Conservation (phyloP, 2,329 filamentous ascomycete species). For the Exophiala alcalophila region DNA sequence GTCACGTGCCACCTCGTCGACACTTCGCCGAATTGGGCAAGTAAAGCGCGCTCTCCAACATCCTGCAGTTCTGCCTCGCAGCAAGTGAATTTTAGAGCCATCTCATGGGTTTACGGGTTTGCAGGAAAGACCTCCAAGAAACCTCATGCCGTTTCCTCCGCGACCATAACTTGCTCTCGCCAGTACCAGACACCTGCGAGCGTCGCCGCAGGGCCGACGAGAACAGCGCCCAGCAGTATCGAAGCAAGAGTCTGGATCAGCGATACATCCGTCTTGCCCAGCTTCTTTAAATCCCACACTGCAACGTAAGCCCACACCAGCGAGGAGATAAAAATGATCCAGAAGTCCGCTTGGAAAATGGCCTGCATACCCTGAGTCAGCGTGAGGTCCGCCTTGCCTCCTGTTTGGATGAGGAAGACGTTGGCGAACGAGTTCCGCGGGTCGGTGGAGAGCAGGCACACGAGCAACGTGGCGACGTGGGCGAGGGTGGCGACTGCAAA, state of each 20-base stretch:
- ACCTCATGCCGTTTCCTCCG: not conserved
- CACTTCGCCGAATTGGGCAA: no score
- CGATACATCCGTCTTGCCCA: slow-evolving; percentile 21
- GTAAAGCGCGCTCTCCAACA: no score
- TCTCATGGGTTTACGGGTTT: no score
- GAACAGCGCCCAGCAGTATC: slow-evolving; percentile 17
- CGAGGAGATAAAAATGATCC: slow-evolving; percentile 25
- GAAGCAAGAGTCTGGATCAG: slow-evolving; percentile 1
- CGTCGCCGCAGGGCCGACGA: slow-evolving; percentile 29
- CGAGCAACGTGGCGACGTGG: slow-evolving; percentile 10
- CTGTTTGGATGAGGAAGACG: slow-evolving; percentile 23
- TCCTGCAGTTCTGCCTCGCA: no score
- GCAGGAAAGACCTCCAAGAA: no score
- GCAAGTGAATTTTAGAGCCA: not conserved
- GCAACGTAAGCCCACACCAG: slow-evolving; percentile 28
- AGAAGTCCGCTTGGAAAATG: slow-evolving; percentile 32
- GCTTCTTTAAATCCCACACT: slow-evolving; percentile 29
- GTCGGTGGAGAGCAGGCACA: slow-evolving; percentile 10
- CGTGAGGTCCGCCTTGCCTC: slow-evolving; percentile 6
- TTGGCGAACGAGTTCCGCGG: slow-evolving; percentile 20
- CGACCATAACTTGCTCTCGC: slow-evolving; percentile 22
- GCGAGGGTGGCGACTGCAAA: slow-evolving; percentile 13
- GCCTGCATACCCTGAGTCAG: slow-evolving; percentile 28
- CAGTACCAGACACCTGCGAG: slow-evolving; percentile 30
- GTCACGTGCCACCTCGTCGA: no score